Evolutionary conservation across 331 rosid species (phyloP).

Genomic region (Saraca asoca): DNA sequence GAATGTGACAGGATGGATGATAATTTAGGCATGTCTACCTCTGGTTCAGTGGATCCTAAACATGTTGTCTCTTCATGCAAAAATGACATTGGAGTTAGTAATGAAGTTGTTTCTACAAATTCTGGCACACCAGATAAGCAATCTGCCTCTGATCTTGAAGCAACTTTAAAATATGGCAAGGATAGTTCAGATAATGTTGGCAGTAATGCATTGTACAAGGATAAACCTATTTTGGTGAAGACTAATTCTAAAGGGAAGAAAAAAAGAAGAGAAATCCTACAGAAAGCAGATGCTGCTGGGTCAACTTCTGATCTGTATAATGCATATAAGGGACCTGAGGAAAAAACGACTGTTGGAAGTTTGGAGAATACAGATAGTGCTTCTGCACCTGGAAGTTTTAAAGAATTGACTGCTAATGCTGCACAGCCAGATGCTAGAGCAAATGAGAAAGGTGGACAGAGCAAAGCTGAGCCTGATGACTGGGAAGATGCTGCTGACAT

Average conservation of each 20-base stretch:
- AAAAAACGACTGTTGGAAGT: constrained; percentile 51
- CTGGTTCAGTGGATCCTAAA: constrained; percentile 32
- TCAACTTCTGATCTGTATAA: constrained; percentile 78
- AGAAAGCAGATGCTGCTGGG: constrained; percentile 92
- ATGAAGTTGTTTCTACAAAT: constrained; percentile 32
- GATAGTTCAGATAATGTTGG: constrained; percentile 44
- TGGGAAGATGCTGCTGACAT: constrained; percentile 98
- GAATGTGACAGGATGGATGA: constrained; percentile 36
- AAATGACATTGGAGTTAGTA: constrained; percentile 38
- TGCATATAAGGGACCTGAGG: constrained; percentile 91
- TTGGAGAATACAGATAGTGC: constrained; percentile 48
- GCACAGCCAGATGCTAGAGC: constrained; percentile 39
- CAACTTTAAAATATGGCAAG: constrained; percentile 39
- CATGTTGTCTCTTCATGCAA: constrained; percentile 35
- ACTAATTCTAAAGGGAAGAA: constrained; percentile 48
- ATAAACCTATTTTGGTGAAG: constrained; percentile 55
- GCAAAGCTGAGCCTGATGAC: constrained; percentile 76
- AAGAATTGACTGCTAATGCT: constrained; percentile 46
- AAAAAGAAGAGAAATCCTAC: constrained; percentile 62
- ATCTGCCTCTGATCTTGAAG: constrained; percentile 43
- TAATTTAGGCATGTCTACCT: constrained; percentile 27
- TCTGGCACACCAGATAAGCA: constrained; percentile 43
- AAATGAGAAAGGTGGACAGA: constrained; percentile 38
- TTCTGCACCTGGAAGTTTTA: constrained; percentile 35
- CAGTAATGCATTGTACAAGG: constrained; percentile 44